Conservation (phyloP, 345 rosid species). For the Salix udensis region DNA sequence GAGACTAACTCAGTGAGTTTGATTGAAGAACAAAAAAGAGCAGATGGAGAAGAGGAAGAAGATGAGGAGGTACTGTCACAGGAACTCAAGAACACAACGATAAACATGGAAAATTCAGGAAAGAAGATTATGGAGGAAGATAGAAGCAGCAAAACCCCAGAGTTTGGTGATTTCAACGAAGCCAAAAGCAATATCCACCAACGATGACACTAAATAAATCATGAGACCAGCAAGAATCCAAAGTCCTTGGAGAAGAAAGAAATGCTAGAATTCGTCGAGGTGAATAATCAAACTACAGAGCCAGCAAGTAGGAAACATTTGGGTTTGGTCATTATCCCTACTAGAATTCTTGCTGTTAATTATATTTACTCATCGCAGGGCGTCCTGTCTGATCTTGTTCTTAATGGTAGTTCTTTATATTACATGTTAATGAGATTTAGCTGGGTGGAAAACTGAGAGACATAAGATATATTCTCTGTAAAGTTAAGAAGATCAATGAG, state of each 20-base stretch:
- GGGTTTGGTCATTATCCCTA: conserved; percentile 11
- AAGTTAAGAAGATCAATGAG: not conserved
- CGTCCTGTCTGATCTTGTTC: not conserved
- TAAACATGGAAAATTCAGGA: conserved; percentile 5
- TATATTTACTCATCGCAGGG: conserved; percentile 10
- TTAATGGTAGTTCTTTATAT: not conserved
- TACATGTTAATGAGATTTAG: not conserved
- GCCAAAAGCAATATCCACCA: not conserved
- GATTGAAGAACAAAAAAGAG: not conserved
- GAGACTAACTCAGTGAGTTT: not conserved
- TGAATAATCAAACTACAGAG: conserved; percentile 2
- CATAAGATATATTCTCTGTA: not conserved
- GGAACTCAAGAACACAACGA: conserved; percentile 16
- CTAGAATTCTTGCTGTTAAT: conserved; percentile 21
- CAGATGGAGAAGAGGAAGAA: not conserved
- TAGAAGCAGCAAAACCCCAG: not conserved
- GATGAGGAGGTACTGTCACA: not conserved
- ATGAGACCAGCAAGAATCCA: not conserved
- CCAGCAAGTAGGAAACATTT: conserved; percentile 10
- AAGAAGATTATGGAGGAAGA: conserved; percentile 16
- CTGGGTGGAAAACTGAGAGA: not conserved
- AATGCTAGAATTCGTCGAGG: conserved; percentile 2
- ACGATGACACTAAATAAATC: not conserved
- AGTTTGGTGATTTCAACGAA: conserved; percentile 1
- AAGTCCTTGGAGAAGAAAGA: conserved; percentile 1